Percentiles rank a stretch among this genome's conserved stretches.
phyloP scores from a whole-genome alignment of 495 filamentous ascomycete species.

The Mytilinidion resinicola region DNA sequence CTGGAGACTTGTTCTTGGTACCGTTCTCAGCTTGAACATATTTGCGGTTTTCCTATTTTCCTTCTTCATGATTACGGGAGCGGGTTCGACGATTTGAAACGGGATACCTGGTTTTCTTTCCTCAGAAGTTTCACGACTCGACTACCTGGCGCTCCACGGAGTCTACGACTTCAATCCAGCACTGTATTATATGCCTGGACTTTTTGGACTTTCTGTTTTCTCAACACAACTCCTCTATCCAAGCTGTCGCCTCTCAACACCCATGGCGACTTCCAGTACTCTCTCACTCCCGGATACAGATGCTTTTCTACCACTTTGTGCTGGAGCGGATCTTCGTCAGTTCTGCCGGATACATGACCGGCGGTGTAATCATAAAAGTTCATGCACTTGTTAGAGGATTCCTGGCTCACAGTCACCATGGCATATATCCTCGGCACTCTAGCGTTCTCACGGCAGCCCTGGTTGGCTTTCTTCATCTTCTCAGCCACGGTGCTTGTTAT shows the following conservation, averaged over 20 bases:
- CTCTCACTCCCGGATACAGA: neutral
- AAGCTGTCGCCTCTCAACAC: neutral
- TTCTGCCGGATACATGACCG: constrained; percentile 13
- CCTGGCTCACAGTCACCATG: constrained; percentile 7
- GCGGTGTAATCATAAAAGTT: constrained; percentile 25
- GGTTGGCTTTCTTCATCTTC: constrained; percentile 9
- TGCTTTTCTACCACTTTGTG: neutral
- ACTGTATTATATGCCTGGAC: constrained; percentile 28
- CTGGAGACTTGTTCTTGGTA: constrained; percentile 11
- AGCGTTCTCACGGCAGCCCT: neutral
- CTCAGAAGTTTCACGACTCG: constrained; percentile 25
- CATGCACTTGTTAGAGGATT: constrained; percentile 23
- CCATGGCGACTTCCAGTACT: constrained; percentile 4
- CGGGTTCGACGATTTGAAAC: constrained; percentile 24
- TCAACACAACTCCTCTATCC: constrained; percentile 3
- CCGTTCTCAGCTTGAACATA: constrained; percentile 21
- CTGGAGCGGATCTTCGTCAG: neutral
- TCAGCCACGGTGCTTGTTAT: neutral
- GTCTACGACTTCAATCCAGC: constrained; percentile 19
- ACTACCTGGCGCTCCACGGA: constrained; percentile 21
- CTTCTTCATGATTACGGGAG: constrained; percentile 20
- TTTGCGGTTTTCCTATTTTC: constrained; percentile 14
- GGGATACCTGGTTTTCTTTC: constrained; percentile 27
- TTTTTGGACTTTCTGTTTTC: constrained; percentile 10
- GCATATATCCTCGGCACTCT: neutral